Conservation (phyloP, 1,284 basidiomycete genomes). For the Cerioporus squamosus region DNA sequence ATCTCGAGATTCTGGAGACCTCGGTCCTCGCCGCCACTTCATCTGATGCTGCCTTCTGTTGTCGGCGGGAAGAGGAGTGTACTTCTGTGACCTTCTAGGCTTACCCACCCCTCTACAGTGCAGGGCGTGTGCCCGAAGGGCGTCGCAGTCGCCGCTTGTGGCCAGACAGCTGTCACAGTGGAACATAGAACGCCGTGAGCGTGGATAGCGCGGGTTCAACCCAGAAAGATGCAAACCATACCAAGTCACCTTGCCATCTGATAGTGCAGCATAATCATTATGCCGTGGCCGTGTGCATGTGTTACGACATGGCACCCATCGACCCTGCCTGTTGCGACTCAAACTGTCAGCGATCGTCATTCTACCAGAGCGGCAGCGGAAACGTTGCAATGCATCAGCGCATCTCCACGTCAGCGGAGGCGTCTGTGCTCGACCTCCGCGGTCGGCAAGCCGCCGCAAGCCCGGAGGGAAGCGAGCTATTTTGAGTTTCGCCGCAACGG, state of each 20-base stretch:
- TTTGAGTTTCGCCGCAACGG: not conserved
- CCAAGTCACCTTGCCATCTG: too few species aligned
- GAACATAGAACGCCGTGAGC: conserved; percentile 4
- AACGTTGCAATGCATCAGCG: too few species aligned
- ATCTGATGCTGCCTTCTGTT: too few species aligned
- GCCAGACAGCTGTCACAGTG: not conserved
- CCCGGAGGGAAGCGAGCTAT: not conserved
- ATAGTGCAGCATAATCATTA: too few species aligned
- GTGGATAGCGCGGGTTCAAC: conserved; percentile 5
- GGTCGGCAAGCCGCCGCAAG: not conserved
- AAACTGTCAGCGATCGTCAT: not conserved
- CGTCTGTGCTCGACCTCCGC: not conserved
- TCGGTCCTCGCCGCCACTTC: too few species aligned
- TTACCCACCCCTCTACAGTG: too few species aligned
- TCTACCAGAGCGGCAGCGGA: too few species aligned
- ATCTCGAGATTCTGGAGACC: too few species aligned
- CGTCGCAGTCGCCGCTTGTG: not conserved
- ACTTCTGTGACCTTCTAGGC: too few species aligned
- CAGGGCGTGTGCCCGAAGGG: not conserved
- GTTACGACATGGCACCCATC: not conserved
- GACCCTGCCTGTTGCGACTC: not conserved
- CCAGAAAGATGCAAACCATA: not conserved
- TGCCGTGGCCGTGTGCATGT: too few species aligned
- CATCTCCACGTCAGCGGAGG: not conserved
- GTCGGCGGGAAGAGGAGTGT: too few species aligned